phyloP scores from a whole-genome alignment of 768 basidiomycete genomes.

The Saitozyma sp. region DNA sequence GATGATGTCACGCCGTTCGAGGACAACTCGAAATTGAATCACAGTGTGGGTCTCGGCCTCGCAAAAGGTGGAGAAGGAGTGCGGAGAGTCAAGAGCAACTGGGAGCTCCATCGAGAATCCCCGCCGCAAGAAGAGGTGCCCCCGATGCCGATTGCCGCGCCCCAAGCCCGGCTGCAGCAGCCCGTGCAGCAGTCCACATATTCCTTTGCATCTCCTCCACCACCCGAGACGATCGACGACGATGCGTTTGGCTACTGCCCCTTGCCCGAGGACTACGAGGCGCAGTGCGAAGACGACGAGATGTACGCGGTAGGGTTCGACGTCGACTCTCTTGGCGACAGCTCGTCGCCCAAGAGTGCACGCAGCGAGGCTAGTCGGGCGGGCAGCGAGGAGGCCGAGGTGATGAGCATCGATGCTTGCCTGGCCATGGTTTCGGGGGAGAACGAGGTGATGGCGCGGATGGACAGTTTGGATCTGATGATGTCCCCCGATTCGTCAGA shows the following conservation, averaged over 20 bases:
- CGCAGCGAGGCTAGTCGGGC: constrained; percentile 1
- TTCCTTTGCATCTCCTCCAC: constrained; percentile 2
- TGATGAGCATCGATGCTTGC: constrained; percentile 4
- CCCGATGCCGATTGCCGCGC: constrained; percentile 5
- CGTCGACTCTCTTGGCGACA: constrained; percentile 18
- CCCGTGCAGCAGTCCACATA: background rate
- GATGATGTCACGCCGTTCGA: constrained; percentile 13
- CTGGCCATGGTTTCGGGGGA: too few relatives aligned
- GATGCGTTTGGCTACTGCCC: constrained; percentile 40
- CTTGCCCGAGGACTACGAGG: constrained; percentile 44
- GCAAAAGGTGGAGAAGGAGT: constrained; percentile 40
- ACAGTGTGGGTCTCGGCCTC: constrained; percentile 30
- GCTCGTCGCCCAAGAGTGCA: constrained; percentile 4
- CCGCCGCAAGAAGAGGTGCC: constrained; percentile 35
- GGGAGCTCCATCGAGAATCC: constrained; percentile 25
- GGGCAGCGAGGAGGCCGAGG: constrained; percentile 1
- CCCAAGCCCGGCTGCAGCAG: background rate
- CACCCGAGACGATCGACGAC: constrained; percentile 20
- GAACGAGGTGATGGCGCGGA: too few relatives aligned
- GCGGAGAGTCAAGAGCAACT: constrained; percentile 32
- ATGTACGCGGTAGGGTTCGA: constrained; percentile 20
- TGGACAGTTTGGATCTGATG: too few relatives aligned
- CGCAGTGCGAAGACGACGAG: constrained; percentile 37
- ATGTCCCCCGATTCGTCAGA: constrained; percentile 3
- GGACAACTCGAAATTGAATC: constrained; percentile 3